Percentiles rank a stretch among this genome's conserved stretches.
Conservation (phyloP, 2,329 filamentous ascomycete genomes). For the Trichophyton rubrum region DNA sequence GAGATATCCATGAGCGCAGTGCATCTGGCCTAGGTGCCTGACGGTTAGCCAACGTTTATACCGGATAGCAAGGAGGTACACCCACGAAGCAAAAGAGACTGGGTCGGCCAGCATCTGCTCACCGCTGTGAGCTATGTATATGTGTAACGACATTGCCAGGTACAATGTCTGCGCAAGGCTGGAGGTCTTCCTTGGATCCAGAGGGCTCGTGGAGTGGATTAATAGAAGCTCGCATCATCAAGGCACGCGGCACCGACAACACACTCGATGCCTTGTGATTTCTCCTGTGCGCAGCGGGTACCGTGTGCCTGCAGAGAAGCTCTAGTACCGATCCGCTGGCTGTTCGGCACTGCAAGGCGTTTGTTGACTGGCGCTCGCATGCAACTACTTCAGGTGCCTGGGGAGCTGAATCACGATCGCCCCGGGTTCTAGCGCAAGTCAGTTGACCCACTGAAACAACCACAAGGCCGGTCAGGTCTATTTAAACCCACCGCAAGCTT, state of each 20-base stretch:
- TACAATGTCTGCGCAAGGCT: background rate
- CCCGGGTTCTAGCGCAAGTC: background rate
- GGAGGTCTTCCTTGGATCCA: background rate
- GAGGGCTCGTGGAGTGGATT: background rate
- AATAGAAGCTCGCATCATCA: constrained; percentile 1
- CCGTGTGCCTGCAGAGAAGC: background rate
- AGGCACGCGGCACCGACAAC: background rate
- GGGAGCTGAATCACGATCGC: background rate
- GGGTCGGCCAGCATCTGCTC: constrained; percentile 70
- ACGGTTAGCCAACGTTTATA: background rate
- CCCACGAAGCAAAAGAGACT: constrained; percentile 60
- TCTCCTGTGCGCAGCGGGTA: background rate
- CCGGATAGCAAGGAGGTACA: constrained; percentile 14
- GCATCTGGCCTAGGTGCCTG: constrained; percentile 59
- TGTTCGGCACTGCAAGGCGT: background rate
- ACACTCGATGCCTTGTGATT: background rate
- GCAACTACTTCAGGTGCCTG: background rate
- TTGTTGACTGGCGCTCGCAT: background rate
- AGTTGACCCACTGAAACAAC: constrained; percentile 2
- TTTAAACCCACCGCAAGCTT: background rate
- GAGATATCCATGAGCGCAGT: constrained; percentile 68
- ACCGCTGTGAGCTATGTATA: constrained; percentile 88
- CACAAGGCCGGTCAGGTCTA: background rate
- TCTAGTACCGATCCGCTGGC: background rate
- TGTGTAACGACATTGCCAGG: constrained; percentile 67